phyloP scores from a whole-genome alignment of 768 basidiomycete species.

The Russula lepida region DNA sequence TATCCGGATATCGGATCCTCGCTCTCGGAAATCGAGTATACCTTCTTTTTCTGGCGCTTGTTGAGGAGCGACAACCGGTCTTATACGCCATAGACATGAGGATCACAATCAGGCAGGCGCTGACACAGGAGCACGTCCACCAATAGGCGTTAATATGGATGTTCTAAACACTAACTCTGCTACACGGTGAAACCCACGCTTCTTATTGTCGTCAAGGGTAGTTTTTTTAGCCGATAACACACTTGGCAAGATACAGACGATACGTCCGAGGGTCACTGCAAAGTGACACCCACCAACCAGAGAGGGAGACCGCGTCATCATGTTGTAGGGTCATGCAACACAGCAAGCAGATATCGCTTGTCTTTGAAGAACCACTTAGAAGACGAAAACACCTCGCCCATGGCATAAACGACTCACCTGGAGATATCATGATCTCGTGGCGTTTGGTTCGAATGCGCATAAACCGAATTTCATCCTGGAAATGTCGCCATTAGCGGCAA shows the following conservation, averaged over 20 bases:
- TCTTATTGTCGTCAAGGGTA: neutral
- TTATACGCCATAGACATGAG: neutral
- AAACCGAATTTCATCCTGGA: slow-evolving; percentile 77
- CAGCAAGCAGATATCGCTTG: slow-evolving; percentile 71
- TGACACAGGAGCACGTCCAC: neutral
- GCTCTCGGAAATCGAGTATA: neutral
- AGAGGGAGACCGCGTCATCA: neutral
- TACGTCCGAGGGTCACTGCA: neutral
- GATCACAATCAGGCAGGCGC: neutral
- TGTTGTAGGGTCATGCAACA: slow-evolving; percentile 61
- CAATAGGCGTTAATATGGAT: neutral
- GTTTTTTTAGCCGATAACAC: neutral
- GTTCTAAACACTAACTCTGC: neutral
- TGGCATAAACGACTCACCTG: slow-evolving; percentile 45
- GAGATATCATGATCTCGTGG: slow-evolving; percentile 92
- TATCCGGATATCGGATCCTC: slow-evolving; percentile 13
- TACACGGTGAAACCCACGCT: neutral
- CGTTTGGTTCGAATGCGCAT: slow-evolving; percentile 86
- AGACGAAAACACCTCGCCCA: neutral
- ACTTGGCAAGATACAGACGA: neutral
- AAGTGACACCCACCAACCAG: neutral
- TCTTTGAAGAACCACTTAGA: slow-evolving; percentile 35
- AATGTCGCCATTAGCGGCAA: neutral
- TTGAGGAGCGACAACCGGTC: slow-evolving; percentile 3
- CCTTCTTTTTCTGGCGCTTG: neutral